Evolutionary conservation across 305 asterid species (phyloP).

Genomic region (Fraxinus nigra): DNA sequence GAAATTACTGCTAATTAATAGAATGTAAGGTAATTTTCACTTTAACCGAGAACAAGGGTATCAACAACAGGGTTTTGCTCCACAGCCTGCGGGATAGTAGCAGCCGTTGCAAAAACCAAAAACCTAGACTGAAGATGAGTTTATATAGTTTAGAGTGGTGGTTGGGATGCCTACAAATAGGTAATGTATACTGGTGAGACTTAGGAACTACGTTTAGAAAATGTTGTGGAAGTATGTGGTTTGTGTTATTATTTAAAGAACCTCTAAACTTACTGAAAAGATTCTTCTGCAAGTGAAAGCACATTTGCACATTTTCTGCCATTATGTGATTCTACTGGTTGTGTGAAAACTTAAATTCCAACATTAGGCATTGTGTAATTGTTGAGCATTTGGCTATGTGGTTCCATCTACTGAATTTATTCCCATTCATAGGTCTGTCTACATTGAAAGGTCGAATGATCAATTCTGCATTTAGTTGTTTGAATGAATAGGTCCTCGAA

Average conservation of each 20-base stretch:
- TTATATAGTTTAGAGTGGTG: slow-evolving; percentile 23
- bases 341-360: not conserved
- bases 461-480: not conserved
- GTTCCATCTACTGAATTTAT: not conserved
- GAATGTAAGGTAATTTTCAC: slow-evolving; percentile 3
- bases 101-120: not conserved
- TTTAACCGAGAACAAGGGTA: not conserved
- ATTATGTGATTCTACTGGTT: not conserved
- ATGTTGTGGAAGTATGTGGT: not conserved
- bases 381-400: not conserved
- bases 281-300: not conserved
- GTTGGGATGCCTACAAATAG: slow-evolving; percentile 30
- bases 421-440: not conserved
- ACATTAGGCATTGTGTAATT: not conserved
- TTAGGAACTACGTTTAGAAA: not conserved
- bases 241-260: not conserved
- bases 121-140: not conserved
- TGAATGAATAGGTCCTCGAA: not conserved
- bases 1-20: slow-evolving; percentile 56
- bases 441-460: not conserved
- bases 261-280: not conserved
- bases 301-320: not conserved
- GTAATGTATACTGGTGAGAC: not conserved
- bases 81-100: not conserved
- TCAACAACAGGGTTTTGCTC: not conserved